Evolutionary conservation across 129 eudicot species (phyloP), one percentile per base, ranked within the genome.

Genomic region (Tanacetum coccineum): DNA sequence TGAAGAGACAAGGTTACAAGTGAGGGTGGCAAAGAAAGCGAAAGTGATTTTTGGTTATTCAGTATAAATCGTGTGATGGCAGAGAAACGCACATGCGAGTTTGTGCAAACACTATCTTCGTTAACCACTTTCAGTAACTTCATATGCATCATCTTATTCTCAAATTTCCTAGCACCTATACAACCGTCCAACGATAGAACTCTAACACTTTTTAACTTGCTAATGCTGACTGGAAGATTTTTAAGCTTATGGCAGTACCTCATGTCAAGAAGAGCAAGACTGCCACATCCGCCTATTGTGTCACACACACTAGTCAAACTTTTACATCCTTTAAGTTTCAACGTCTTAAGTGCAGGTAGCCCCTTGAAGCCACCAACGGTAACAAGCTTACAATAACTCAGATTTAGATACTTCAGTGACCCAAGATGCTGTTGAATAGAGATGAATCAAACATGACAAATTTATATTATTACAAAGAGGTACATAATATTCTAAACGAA

Each of bases 331-430:
- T 36, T 26, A 14, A 70, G 67, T 13, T 26, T 59, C 58, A 71
- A 47, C 13, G 48, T 58, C 59, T 61, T 19, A 39, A 66, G 66
- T 20, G 71, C 22, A 21, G 74, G 74, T 13, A 75, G 62, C 7
- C 30, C 21, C 1, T 62, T 30, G 48, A 68, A 60, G 47, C 71
- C 64, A 9, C 56, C 70, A 6, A 58, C 59, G 14, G 4, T 59
- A 21, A 55, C 51, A 18, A 68, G 14, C 50, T 53, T 57, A 19
- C 39, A 39, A 12, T 67, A 67, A 52, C 72, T 67, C 3, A 67
- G 62, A 20, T 67, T 53, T 26, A 75, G 79, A 39, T 46, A 28
- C 60, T 67, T 75, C 62, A 75, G 28, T 15, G 68, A 59, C 25
- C 62, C 46, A 15, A 75, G 74, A 14, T 46, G 13, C 79, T 75